Base-by-base conservation (phyloP, 2,329 filamentous ascomycete genomes). In the Neofusicoccum kwambonambiense region DNA sequence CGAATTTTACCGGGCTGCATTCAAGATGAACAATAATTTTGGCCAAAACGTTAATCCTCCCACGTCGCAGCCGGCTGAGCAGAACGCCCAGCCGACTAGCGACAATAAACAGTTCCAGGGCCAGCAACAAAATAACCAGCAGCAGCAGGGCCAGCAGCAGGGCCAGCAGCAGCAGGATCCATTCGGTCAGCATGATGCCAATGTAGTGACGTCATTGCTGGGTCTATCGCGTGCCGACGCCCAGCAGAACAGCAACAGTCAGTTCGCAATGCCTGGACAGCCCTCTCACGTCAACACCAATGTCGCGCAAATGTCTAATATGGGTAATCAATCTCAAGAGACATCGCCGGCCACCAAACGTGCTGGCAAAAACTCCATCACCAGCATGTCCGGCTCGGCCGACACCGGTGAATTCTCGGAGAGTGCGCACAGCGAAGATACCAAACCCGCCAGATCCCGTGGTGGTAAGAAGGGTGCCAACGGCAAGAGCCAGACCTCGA, bases 1-100 rank as follows among this genome's bases (percentile, higher is more conserved):
- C 57, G 95, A 99, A 73, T 99, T 99, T 72, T 94, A 98, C 72
- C 90, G 94, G 66, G 96, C 94, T 68, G 95, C 94, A 34, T 81
- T 98, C 77, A 93, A 87, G 12, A 72, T 75, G 64, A 76, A 74
- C 67, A 66, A 80, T 79, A 79, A 73, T 75, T 78, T 65, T 68
- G 72, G 45, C 72, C 57, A 62, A 37, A 80, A 66, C 71, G 79
- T 74, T 54, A 76, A 70, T 66, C 74, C 73, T 41, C 75, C 77
- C 3, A 82, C 80, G 2, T 82, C 80, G 9, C 78, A 81, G 66
- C 77, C 81, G 17, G 69, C 73, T 54, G 77, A 79, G 62, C 65
- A 80, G 70, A 70, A 72, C 71, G 64, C 72, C 67, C 75, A 70
- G 77, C 77, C 78, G 83, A 88, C 65, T 83, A 89, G 73, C 82